phyloP scores from a whole-genome alignment of 495 filamentous ascomycete species.

The Penicillium lagena region DNA sequence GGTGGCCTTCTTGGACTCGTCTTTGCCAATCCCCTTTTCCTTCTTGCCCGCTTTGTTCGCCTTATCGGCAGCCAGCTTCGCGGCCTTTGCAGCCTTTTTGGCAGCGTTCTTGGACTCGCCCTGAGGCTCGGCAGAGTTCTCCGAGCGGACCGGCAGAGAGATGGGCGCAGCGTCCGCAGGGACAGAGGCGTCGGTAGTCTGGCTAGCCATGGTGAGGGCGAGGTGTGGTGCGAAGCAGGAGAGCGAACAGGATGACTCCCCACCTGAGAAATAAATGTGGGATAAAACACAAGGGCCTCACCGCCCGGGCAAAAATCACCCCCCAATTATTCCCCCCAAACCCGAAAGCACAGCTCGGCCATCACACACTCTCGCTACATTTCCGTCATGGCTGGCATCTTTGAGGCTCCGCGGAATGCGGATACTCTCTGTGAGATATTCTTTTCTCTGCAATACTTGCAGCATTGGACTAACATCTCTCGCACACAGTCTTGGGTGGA shows the following conservation, averaged over 20 bases:
- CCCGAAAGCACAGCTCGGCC: constrained; percentile 28
- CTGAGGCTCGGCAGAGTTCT: constrained; percentile 34
- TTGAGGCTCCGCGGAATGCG: constrained; percentile 79
- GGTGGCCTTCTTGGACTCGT: constrained; percentile 35
- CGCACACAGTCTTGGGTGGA: constrained; percentile 71
- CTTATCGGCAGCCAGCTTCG: constrained; percentile 59
- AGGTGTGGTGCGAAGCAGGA: constrained; percentile 1
- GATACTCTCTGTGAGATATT: constrained; percentile 68
- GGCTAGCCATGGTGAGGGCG: constrained; percentile 29
- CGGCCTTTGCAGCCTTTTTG: constrained; percentile 65
- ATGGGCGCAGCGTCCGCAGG: constrained; percentile 22
- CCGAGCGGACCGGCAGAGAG: constrained; percentile 35
- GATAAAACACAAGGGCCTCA: constrained; percentile 31
- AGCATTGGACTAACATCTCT: constrained; percentile 22
- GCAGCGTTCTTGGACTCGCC: constrained; percentile 63
- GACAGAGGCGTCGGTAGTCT: constrained; percentile 25
- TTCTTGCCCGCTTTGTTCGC: constrained; percentile 59
- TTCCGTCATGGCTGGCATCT: constrained; percentile 72
- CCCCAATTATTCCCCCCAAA: constrained; percentile 7
- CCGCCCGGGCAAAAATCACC: constrained; percentile 41
- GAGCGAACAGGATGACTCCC: constrained; percentile 17
- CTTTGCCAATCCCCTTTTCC: constrained; percentile 28
- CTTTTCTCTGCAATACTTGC: not conserved
- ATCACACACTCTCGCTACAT: constrained; percentile 18
- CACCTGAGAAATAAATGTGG: constrained; percentile 26